A percentile compares a stretch with the other conserved stretches of the same genome.
phyloP scores from a whole-genome alignment of 768 basidiomycete species.

The Tricholoma sp. region DNA sequence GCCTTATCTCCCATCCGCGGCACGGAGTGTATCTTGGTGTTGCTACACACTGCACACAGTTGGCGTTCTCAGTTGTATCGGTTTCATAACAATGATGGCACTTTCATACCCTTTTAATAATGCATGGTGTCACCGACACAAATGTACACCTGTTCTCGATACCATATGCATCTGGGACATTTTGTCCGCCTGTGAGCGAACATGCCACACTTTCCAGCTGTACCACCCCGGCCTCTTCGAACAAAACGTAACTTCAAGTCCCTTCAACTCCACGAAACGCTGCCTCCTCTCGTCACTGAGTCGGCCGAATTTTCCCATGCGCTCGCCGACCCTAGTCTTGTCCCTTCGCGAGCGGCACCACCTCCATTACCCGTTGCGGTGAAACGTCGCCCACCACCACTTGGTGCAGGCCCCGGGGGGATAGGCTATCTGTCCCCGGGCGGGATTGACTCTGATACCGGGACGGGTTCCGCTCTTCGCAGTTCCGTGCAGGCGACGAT shows the following conservation, averaged over 20 bases:
- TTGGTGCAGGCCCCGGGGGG: constrained; percentile 45
- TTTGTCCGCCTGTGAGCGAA: not conserved
- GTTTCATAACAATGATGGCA: not conserved
- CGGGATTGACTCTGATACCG: constrained; percentile 7
- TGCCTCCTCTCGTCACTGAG: constrained; percentile 18
- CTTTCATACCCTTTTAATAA: not conserved
- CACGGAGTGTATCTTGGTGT: too few species aligned
- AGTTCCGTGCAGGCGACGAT: constrained; percentile 75
- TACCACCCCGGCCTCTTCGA: constrained; percentile 39
- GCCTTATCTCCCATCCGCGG: too few species aligned
- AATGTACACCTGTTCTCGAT: not conserved
- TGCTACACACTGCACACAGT: too few species aligned
- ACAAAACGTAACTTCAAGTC: constrained; percentile 92
- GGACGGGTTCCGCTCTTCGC: constrained; percentile 38
- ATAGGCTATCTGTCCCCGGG: constrained; percentile 10
- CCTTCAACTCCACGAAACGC: constrained; percentile 63
- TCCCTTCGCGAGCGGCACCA: constrained; percentile 9
- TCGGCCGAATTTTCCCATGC: not conserved
- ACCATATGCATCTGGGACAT: not conserved
- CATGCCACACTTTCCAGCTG: not conserved
- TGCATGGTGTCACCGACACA: not conserved
- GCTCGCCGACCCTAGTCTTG: not conserved
- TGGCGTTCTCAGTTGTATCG: not conserved
- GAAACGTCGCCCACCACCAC: constrained; percentile 63
- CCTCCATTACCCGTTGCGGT: constrained; percentile 44